phyloP scores from a whole-genome alignment of 345 rosid genomes.

The Pistacia atlantica region DNA sequence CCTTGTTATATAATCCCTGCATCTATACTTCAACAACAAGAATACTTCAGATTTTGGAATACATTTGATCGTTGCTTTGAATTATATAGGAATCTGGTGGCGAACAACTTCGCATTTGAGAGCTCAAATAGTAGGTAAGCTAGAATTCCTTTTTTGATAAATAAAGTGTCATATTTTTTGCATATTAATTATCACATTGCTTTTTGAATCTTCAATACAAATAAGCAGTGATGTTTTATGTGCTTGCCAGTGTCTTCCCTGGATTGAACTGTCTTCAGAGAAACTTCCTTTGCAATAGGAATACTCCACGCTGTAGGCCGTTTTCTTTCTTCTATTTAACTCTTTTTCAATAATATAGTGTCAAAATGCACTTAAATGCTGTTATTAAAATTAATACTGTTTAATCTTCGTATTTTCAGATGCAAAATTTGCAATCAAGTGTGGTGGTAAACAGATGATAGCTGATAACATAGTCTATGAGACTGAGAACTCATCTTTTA shows the following conservation, averaged over 20 bases:
- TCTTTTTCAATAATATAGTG: background rate
- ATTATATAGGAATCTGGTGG: conserved; percentile 37
- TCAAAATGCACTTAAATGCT: too few species aligned
- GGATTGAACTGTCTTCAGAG: conserved; percentile 44
- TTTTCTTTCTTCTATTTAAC: background rate
- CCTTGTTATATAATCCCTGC: background rate
- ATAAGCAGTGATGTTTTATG: background rate
- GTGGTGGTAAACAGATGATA: conserved; percentile 29
- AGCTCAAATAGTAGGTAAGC: conserved; percentile 30
- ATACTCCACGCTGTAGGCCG: conserved; percentile 35
- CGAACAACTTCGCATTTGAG: conserved; percentile 39
- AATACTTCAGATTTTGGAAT: background rate
- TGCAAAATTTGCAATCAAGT: conserved; percentile 37
- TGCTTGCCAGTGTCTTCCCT: conserved; percentile 33
- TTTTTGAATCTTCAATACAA: background rate
- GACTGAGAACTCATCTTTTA: conserved; percentile 32
- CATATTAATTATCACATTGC: background rate
- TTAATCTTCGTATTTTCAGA: conserved; percentile 21
- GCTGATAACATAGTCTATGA: conserved; percentile 40
- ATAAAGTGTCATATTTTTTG: too few species aligned
- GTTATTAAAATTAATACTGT: too few species aligned
- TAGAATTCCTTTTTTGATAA: background rate
- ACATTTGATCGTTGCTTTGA: conserved; percentile 2
- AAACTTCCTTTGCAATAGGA: conserved; percentile 35
- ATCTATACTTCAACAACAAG: background rate